Conservation (phyloP, 2,329 filamentous ascomycete species). For the Aspergillus udagawae region DNA sequence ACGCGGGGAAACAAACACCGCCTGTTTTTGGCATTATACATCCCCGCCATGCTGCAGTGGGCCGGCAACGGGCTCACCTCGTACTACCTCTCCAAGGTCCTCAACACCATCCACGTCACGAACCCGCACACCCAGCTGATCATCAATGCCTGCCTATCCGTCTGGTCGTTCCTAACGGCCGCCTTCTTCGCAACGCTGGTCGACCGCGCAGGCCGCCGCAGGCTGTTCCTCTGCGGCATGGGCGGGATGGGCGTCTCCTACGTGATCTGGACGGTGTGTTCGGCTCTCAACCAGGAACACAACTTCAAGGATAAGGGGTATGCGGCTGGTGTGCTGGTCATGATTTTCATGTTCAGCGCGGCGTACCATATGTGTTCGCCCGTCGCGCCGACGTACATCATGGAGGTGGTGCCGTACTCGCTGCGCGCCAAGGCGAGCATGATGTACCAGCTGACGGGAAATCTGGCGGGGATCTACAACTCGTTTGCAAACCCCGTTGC, state of each 20-base stretch:
- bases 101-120: conserved; percentile 36
- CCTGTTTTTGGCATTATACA: conserved; percentile 11
- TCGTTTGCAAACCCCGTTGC: conserved; percentile 8
- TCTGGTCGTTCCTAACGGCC: conserved; percentile 21
- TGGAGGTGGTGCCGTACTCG: conserved; percentile 13
- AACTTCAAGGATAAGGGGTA: conserved; percentile 2
- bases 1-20: conserved; percentile 11
- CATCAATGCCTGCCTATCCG: conserved; percentile 34
- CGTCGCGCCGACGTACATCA: conserved; percentile 13
- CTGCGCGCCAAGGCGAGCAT: conserved; percentile 13
- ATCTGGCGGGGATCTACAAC: conserved; percentile 11
- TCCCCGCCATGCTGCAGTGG: conserved; percentile 4
- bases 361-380: conserved; percentile 11
- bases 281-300: conserved; percentile 1
- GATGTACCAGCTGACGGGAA: conserved; percentile 12
- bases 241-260: conserved; percentile 21
- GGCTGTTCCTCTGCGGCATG: conserved; percentile 18
- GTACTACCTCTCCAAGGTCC: conserved; percentile 34
- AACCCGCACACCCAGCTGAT: conserved; percentile 32
- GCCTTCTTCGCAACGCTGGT: conserved; percentile 16
- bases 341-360: conserved; percentile 7
- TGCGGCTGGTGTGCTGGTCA: conserved; percentile 1
- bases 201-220: conserved; percentile 20
- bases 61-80: conserved; percentile 3
- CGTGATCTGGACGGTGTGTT: conserved; percentile 7